A percentile compares a stretch with the other conserved stretches of the same genome.
Evolutionary conservation across 2,329 filamentous ascomycete genomes (phyloP).

Genomic region (Acrocalymma vagum): DNA sequence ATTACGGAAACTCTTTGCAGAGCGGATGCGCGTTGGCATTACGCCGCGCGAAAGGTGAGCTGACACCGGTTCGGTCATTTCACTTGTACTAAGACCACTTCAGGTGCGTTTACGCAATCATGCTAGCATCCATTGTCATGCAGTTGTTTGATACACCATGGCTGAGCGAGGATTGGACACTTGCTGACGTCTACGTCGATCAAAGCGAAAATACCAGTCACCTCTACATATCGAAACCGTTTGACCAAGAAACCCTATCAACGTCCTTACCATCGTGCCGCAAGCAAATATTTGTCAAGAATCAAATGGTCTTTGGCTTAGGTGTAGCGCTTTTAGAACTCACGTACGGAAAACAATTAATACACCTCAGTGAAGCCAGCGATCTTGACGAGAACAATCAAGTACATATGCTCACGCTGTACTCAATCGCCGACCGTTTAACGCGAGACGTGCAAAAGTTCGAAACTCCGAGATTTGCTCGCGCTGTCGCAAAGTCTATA

Average conservation of each 20-base stretch:
- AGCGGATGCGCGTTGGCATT: background rate
- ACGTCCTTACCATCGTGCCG: background rate
- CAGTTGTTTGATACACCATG: constrained; percentile 13
- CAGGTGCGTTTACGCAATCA: constrained; percentile 3
- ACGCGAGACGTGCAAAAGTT: constrained; percentile 3
- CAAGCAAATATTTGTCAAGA: too few species aligned
- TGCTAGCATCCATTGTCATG: constrained; percentile 11
- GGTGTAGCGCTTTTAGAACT: too few species aligned
- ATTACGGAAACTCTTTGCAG: background rate
- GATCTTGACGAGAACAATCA: background rate
- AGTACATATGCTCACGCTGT: constrained; percentile 3
- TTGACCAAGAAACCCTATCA: background rate
- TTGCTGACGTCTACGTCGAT: constrained; percentile 5
- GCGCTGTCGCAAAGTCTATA: constrained; percentile 9
- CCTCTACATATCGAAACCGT: constrained; percentile 1
- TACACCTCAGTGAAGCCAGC: too few species aligned
- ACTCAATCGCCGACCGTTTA: constrained; percentile 2
- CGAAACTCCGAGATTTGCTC: constrained; percentile 4
- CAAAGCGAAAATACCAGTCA: background rate
- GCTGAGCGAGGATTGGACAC: constrained; percentile 6
- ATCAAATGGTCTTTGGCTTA: too few species aligned
- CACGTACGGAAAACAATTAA: too few species aligned
- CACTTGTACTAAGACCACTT: too few species aligned
- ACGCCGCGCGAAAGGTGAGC: background rate
- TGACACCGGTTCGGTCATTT: too few species aligned